Evolutionary conservation across 208 protist genomes (phyloP).

Genomic region (Leishmania aethiopica): DNA sequence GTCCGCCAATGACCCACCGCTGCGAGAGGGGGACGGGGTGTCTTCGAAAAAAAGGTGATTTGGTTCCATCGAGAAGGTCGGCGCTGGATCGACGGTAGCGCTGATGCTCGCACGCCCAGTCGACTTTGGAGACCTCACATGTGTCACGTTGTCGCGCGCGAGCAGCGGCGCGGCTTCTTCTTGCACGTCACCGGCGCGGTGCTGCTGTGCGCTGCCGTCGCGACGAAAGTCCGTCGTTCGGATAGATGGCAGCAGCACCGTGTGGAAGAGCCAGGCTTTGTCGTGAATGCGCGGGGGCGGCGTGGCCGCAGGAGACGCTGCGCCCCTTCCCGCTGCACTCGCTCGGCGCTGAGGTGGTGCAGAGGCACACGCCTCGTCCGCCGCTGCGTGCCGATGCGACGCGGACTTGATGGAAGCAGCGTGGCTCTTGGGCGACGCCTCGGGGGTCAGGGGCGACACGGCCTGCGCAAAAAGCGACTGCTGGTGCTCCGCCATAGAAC

Average conservation of each 20-base stretch:
- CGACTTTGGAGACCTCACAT: background rate
- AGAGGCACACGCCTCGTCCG: background rate
- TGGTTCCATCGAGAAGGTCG: background rate
- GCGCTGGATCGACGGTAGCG: background rate
- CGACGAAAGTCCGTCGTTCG: background rate
- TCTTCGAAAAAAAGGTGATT: conserved; percentile 9
- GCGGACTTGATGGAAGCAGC: background rate
- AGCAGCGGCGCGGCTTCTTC: background rate
- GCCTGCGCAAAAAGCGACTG: background rate
- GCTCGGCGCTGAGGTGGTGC: background rate
- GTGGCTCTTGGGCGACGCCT: background rate
- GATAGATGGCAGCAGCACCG: background rate
- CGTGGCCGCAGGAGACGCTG: background rate
- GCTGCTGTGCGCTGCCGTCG: background rate
- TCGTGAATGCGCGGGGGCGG: background rate
- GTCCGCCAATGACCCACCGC: background rate
- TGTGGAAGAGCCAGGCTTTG: conserved; percentile 9
- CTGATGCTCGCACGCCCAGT: background rate
- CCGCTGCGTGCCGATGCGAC: background rate
- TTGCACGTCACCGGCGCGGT: no score
- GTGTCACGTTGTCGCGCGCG: background rate
- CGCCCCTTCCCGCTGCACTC: background rate
- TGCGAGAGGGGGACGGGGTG: background rate
- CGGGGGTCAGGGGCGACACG: background rate
- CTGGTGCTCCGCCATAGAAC: background rate